Evolutionary conservation across 306 rosid genomes (phyloP).

Genomic region (Vigna angularis): DNA sequence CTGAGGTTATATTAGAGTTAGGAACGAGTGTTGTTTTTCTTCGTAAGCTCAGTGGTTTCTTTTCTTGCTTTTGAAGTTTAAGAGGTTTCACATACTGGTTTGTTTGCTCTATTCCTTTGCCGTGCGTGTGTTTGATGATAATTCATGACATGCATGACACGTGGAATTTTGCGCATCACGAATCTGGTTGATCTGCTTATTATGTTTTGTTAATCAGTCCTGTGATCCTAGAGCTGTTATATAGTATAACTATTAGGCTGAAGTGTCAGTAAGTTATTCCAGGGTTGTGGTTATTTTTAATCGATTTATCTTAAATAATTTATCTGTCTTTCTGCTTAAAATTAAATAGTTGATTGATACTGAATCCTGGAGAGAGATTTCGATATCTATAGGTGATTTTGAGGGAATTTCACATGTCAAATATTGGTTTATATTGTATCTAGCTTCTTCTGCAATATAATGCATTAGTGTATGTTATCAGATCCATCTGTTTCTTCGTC

Average conservation of each 20-base stretch:
- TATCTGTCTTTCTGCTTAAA: not conserved
- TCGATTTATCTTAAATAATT: not conserved
- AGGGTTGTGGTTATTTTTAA: conserved; percentile 6
- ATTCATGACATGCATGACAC: not conserved
- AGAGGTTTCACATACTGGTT: conserved; percentile 9
- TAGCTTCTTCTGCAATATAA: conserved; percentile 34
- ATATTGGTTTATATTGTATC: not conserved
- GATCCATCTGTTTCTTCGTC: conserved; percentile 51
- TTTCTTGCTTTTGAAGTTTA: conserved; percentile 15
- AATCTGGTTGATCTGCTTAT: conserved; percentile 23
- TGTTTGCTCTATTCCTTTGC: conserved; percentile 7
- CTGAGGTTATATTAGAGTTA: conserved; percentile 5
- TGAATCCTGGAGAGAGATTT: conserved; percentile 11
- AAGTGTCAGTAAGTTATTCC: not conserved
- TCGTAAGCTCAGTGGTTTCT: not conserved
- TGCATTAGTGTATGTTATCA: conserved; percentile 38
- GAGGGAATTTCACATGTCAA: not conserved
- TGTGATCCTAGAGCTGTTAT: conserved; percentile 3
- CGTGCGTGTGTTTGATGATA: not conserved
- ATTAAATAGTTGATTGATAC: conserved; percentile 6
- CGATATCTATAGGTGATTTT: not conserved
- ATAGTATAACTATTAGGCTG: not conserved
- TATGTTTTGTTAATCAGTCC: conserved; percentile 1
- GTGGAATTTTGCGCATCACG: not conserved
- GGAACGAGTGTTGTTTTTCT: not conserved